Conservation (phyloP, 2,329 filamentous ascomycete species). For the Aspergillus pseudoviridinutans region DNA sequence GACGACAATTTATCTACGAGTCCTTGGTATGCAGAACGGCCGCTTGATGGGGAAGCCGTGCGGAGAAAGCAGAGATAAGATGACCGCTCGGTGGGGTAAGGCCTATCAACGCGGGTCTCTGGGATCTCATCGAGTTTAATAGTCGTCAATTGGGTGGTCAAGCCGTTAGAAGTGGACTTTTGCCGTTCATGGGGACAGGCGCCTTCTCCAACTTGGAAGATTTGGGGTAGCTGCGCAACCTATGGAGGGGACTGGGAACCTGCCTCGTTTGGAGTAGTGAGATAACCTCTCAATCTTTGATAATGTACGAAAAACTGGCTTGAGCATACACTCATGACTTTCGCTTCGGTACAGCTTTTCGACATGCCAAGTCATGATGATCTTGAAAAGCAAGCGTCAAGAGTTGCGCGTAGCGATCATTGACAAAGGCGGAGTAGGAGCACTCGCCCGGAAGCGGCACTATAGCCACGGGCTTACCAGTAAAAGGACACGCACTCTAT, state of each 20-base stretch:
- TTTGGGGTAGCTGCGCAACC: conserved; percentile 1
- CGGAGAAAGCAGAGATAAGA: conserved; percentile 1
- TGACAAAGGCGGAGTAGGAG: background rate
- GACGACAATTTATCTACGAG: conserved; percentile 2
- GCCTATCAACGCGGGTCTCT: background rate
- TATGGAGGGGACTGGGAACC: background rate
- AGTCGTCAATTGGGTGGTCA: background rate
- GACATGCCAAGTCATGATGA: background rate
- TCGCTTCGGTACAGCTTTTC: background rate
- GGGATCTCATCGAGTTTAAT: background rate
- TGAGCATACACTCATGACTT: background rate
- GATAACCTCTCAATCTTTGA: background rate
- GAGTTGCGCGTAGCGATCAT: background rate
- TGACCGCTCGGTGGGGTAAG: conserved; percentile 1
- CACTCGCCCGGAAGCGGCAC: background rate
- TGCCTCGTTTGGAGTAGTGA: background rate
- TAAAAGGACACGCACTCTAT: conserved; percentile 7
- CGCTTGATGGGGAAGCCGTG: background rate
- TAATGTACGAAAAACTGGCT: background rate
- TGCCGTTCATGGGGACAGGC: background rate
- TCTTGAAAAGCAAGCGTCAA: too few relatives aligned
- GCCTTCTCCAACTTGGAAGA: conserved; percentile 6
- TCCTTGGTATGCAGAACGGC: background rate
- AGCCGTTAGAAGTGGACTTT: background rate
- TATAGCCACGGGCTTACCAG: conserved; percentile 3